A percentile compares a stretch with the other conserved stretches of the same genome.
These are phyloP conservation scores for Cyberlindnera saturnus DNA, from an alignment of 805 yeast species.

Conservation along the genomic window DNA sequence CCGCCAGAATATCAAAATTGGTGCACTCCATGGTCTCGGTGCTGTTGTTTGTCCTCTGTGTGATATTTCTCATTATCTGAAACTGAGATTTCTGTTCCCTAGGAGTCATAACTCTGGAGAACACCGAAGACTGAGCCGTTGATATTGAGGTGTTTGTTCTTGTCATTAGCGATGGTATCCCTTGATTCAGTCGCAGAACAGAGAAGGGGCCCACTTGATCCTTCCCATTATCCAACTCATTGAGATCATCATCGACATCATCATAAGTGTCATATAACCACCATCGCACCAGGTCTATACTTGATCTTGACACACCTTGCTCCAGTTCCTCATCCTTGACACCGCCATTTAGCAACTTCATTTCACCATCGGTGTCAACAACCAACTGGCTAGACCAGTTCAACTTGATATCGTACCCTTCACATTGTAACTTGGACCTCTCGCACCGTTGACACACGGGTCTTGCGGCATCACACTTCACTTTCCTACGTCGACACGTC, in stretches of 20 bases:
- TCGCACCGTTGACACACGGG: conserved; percentile 68
- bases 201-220: conserved; percentile 15
- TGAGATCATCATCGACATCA: conserved; percentile 68
- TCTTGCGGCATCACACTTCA: conserved; percentile 67
- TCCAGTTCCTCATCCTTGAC: conserved; percentile 4
- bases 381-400: conserved; percentile 59
- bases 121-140: background rate
- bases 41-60: no score
- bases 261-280: conserved; percentile 43
- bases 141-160: background rate
- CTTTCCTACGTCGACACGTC: conserved; percentile 79
- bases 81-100: no score
- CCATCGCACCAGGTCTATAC: conserved; percentile 45
- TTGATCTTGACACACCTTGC: conserved; percentile 36
- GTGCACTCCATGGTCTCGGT: no score
- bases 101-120: no score
- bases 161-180: background rate
- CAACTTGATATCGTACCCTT: conserved; percentile 76
- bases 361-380: conserved; percentile 34
- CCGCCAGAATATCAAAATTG: no score
- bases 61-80: no score
- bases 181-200: conserved; percentile 3
- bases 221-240: conserved; percentile 28
- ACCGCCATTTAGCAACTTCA: conserved; percentile 7
- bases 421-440: conserved; percentile 61